A percentile compares a stretch with the other conserved stretches of the same genome.
Evolutionary conservation across 768 basidiomycete genomes (phyloP).

Genomic region (Amanita exitialis): DNA sequence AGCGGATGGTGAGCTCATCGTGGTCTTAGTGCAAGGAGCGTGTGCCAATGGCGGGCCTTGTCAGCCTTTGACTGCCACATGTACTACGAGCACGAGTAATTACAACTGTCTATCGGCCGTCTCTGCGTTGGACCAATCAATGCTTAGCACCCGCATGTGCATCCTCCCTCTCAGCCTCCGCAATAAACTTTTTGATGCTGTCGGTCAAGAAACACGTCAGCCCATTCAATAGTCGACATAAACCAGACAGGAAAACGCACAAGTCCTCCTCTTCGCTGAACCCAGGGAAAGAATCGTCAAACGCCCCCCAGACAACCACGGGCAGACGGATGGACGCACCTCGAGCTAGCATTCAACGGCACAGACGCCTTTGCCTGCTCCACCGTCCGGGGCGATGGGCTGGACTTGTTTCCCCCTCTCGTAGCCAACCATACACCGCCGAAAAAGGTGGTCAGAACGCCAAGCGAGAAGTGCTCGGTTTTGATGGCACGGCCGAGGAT

Average conservation of each 20-base stretch:
- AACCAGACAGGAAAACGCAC: conserved; percentile 33
- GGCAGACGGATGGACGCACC: conserved; percentile 29
- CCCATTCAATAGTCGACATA: conserved; percentile 11
- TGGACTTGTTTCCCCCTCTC: conserved; percentile 42
- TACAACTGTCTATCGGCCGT: neutral
- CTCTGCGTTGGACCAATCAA: conserved; percentile 11
- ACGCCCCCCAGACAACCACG: neutral
- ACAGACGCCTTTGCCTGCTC: conserved; percentile 55
- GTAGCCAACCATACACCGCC: conserved; percentile 43
- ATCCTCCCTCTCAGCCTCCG: conserved; percentile 72
- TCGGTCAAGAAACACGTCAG: conserved; percentile 10
- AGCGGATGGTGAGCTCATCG: conserved; percentile 7
- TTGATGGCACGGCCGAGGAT: conserved; percentile 75
- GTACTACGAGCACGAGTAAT: neutral
- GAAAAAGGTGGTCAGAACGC: conserved; percentile 48
- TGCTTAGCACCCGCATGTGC: conserved; percentile 28
- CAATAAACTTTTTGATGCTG: conserved; percentile 75
- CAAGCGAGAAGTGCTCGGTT: conserved; percentile 72
- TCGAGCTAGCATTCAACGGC: conserved; percentile 55
- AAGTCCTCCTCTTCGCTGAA: conserved; percentile 78
- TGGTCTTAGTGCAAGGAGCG: neutral
- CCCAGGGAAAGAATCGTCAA: conserved; percentile 9
- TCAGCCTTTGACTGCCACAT: neutral
- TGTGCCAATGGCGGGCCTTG: neutral
- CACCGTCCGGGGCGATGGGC: conserved; percentile 28